Conservation (phyloP, 2,329 filamentous ascomycete species). For the Cadophora gregata region DNA sequence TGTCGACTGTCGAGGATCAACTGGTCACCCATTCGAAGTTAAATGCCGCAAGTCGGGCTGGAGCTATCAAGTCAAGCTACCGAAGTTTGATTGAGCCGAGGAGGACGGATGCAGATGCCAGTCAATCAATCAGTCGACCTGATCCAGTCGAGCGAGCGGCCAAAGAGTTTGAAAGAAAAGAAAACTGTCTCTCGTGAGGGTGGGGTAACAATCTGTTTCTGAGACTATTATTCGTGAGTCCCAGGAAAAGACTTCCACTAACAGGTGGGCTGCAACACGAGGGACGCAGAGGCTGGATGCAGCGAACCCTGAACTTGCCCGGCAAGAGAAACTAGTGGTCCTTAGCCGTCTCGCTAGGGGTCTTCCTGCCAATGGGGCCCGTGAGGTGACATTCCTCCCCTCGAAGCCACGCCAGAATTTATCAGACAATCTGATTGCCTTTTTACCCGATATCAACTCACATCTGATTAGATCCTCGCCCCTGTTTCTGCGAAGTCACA, state of each 20-base stretch:
- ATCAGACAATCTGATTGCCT: constrained; percentile 11
- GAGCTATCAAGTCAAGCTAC: neutral
- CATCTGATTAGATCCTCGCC: constrained; percentile 2
- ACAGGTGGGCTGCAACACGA: no score
- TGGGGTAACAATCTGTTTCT: neutral
- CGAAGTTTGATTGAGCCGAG: neutral
- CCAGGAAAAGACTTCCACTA: neutral
- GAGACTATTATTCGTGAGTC: neutral
- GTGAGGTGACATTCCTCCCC: neutral
- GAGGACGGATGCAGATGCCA: neutral
- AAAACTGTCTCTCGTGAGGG: neutral
- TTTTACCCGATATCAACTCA: neutral
- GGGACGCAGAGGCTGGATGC: no score
- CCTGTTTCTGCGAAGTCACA: neutral
- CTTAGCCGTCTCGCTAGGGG: constrained; percentile 3
- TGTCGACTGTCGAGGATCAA: neutral
- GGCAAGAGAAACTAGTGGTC: neutral
- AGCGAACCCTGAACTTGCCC: no score
- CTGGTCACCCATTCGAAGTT: neutral
- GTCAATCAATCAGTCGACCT: neutral
- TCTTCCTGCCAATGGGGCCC: neutral
- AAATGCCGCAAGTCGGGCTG: neutral
- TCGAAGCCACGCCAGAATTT: neutral
- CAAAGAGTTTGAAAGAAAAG: neutral
- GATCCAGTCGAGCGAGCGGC: neutral